Evolutionary conservation across 202 grass and related monocot genomes (phyloP), one percentile per base, ranked within the genome.

Genomic region (Elaeis oleifera): DNA sequence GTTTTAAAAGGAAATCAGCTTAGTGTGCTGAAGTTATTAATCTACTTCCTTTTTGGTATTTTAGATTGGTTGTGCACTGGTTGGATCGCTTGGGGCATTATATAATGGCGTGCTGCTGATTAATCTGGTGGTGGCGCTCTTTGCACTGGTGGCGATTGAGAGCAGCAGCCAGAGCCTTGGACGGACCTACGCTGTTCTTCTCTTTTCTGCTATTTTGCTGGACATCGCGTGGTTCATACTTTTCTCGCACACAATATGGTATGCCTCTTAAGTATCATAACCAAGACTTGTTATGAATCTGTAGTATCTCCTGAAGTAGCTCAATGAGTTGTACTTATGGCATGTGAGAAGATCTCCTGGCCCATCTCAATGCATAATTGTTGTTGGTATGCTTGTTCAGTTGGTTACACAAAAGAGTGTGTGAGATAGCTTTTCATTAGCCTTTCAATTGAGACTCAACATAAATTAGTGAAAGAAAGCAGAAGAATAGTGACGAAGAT

Each of bases 221-320:
- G 94, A 99, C 69, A 53, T 94, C 68, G 71, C 85, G 27, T 99
- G 94, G 94, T 99, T 99, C 77, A 82, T 99, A 64, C 82, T 99
- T 71, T 99, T 99, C 82, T 99, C 82, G 69, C 63, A 67, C 80
- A 72, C 82, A 68, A 94, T 99, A 81, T 99, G 88, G 94, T 99
- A 89, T 62, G 74, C 55, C 29, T 58, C 36, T 73, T 23, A 64
- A 55, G 19, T 28, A 63, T 69, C 9, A 69, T 31, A 31, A 31
- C 28, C 28, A 29, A 29, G 28, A 29, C 39, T 56, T 69, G 16
- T 15, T 22, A 20, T 53, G 3, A n/a, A 24, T 31, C 58, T 22
- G 32, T 27, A 53, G 59, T 27, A 8, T 28, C 18, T 44, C 9
- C 9, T 44, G 16, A 18, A 66, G 44, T 50, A 26, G 62, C 1